A percentile compares a stretch with the other conserved stretches of the same genome.
Evolutionary conservation across 352 stramenopile species (phyloP).

Genomic region (Globisporangium nodosum): DNA sequence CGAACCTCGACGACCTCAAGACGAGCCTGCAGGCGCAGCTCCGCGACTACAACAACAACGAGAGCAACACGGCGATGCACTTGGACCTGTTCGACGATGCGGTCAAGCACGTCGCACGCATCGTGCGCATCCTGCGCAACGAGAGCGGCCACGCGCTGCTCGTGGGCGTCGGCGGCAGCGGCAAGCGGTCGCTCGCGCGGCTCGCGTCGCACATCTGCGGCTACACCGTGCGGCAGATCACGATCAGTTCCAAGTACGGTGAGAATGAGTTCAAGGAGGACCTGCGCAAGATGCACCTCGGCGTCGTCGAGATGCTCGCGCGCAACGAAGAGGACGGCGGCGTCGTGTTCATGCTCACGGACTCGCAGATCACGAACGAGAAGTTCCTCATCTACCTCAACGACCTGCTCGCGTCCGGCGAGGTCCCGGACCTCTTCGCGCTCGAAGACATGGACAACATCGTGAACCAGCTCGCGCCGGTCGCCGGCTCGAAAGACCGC

Average conservation of each 20-base stretch:
- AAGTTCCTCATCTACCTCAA: constrained; percentile 96
- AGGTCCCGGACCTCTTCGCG: constrained; percentile 93
- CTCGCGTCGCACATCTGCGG: constrained; percentile 93
- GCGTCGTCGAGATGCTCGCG: constrained; percentile 89
- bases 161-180: constrained; percentile 91
- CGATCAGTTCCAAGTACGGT: constrained; percentile 92
- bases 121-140: constrained; percentile 91
- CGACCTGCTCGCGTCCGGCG: constrained; percentile 91
- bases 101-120: constrained; percentile 94
- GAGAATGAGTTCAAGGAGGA: constrained; percentile 97
- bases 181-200: constrained; percentile 92
- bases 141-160: constrained; percentile 90
- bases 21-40: constrained; percentile 87
- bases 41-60: constrained; percentile 93
- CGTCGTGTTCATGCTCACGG: constrained; percentile 93
- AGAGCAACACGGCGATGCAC: constrained; percentile 95
- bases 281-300: constrained; percentile 92
- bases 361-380: constrained; percentile 96
- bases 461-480: constrained; percentile 77
- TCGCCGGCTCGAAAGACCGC: constrained; percentile 79
- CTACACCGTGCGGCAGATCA: constrained; percentile 90
- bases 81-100: constrained; percentile 96
- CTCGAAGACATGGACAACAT: constrained; percentile 94
- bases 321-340: constrained; percentile 80
- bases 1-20: constrained; percentile 87